Conservation (phyloP, 441 rosid species). For the Aquilaria agallochum region DNA sequence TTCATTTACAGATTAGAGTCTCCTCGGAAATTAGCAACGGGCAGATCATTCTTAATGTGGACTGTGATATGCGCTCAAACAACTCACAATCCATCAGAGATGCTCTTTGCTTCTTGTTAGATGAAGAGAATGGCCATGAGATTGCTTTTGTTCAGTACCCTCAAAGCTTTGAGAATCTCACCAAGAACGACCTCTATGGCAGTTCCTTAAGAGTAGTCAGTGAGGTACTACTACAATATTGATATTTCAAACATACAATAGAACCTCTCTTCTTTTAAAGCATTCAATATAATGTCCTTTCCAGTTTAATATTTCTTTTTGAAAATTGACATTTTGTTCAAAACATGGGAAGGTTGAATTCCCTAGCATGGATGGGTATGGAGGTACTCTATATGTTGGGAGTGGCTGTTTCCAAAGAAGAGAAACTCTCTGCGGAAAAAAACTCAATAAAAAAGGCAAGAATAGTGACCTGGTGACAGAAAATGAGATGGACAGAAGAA, state of each 20-base stretch:
- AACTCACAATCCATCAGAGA: conserved; percentile 20
- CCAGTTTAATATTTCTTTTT: neutral
- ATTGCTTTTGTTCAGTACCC: conserved; percentile 39
- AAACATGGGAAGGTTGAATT: conserved; percentile 6
- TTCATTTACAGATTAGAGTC: conserved; percentile 19
- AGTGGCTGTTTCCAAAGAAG: conserved; percentile 14
- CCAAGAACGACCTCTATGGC: conserved; percentile 38
- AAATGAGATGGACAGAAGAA: conserved; percentile 1
- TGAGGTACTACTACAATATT: conserved; percentile 16
- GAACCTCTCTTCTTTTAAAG: neutral
- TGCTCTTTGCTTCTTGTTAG: conserved; percentile 30
- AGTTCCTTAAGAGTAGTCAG: conserved; percentile 3
- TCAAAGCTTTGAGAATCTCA: conserved; percentile 36
- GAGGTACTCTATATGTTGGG: conserved; percentile 27
- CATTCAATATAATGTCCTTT: neutral
- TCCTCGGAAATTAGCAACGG: conserved; percentile 22
- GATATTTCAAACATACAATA: no score
- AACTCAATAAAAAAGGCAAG: neutral
- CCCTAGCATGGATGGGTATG: conserved; percentile 9
- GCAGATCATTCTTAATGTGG: conserved; percentile 25
- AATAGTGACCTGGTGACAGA: conserved; percentile 1
- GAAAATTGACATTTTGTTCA: neutral
- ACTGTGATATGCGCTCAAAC: conserved; percentile 32
- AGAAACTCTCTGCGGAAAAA: conserved; percentile 11
- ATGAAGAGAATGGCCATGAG: conserved; percentile 21